Base-by-base conservation (phyloP, 495 filamentous ascomycete genomes). In the Glarea lozoyensis region DNA sequence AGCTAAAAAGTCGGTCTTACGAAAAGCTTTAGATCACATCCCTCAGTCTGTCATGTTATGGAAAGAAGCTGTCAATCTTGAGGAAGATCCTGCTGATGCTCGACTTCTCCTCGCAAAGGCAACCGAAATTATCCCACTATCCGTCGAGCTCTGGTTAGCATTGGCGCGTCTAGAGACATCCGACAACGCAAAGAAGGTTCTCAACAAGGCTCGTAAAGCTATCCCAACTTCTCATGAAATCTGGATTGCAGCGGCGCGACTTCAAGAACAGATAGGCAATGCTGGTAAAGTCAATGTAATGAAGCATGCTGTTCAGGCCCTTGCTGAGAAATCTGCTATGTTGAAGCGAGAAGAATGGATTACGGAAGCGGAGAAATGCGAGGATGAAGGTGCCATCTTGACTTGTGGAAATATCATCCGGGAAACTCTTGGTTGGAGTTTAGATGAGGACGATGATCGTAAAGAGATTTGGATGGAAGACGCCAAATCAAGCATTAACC, bases 331-430 rank as follows among this genome's bases (percentile, higher is more conserved):
- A 46, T 88, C 87, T 27, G 92, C 92, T 10, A 97, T 99, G 92
- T 69, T 90, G 30, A 90, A 93, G 57, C 79, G 92, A 31, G 92
- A 99, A 52, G 89, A 96, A 50, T 99, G 92, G 92, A 90, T 99
- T 32, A 72, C 75, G 2, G 87, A 97, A 61, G 93, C 92, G 0
- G 89, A 97, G 59, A 87, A 83, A 49, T 94, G 92, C 59, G 92
- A 99, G 63, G 82, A 85, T 32, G 92, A 97, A 58, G 88, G 85
- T 12, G 89, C 88, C 10, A 66, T 88, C 4, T 69, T 89, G 34
- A 95, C 93, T 0, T 94, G 87, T 54, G 76, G 75, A 42, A 80
- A 81, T 22, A 96, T 97, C 56, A 84, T 99, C 50, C 75, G 79
- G 25, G 88, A 95, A 54, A 99, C 93, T 0, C 76, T 99, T 5